Percentiles rank a stretch among this genome's conserved stretches.
Conservation (phyloP, 768 basidiomycete genomes). For the Kockovaella imperatae region DNA sequence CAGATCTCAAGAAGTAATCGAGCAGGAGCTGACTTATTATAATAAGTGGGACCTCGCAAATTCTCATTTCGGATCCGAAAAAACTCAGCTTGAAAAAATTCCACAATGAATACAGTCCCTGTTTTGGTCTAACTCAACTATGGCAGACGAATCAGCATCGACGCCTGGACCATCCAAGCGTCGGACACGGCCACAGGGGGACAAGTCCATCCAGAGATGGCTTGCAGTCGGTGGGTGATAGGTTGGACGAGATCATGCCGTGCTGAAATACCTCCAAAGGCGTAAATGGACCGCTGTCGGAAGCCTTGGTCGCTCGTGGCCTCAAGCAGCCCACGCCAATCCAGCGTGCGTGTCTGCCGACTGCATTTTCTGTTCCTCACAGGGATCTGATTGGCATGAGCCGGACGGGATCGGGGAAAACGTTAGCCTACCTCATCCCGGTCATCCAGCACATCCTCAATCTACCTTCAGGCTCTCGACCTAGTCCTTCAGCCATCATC, state of each 20-base stretch:
- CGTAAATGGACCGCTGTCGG: constrained; percentile 15
- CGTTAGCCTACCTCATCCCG: constrained; percentile 90
- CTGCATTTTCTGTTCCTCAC: constrained; percentile 72
- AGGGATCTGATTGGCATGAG: constrained; percentile 97
- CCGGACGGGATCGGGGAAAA: constrained; percentile 94
- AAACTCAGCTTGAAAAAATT: no score
- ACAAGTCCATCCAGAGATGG: no score
- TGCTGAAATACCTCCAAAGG: constrained; percentile 9
- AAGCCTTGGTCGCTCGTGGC: constrained; percentile 76
- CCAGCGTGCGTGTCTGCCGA: constrained; percentile 80
- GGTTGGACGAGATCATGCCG: no score
- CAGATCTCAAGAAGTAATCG: no score
- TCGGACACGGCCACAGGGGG: no score
- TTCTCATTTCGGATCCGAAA: no score
- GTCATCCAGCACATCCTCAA: constrained; percentile 76
- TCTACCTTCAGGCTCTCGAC: constrained; percentile 71
- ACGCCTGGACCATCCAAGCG: no score
- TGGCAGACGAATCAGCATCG: no score
- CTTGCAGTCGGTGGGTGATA: constrained; percentile 20
- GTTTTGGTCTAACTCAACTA: no score
- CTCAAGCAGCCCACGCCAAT: constrained; percentile 95
- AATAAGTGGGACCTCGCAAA: no score
- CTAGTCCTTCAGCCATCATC: constrained; percentile 71
- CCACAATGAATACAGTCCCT: no score
- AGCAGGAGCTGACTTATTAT: no score